These are phyloP conservation scores for Monilinia fructicola DNA, from an alignment of 2,329 filamentous ascomycete species.

Conservation along the genomic window DNA sequence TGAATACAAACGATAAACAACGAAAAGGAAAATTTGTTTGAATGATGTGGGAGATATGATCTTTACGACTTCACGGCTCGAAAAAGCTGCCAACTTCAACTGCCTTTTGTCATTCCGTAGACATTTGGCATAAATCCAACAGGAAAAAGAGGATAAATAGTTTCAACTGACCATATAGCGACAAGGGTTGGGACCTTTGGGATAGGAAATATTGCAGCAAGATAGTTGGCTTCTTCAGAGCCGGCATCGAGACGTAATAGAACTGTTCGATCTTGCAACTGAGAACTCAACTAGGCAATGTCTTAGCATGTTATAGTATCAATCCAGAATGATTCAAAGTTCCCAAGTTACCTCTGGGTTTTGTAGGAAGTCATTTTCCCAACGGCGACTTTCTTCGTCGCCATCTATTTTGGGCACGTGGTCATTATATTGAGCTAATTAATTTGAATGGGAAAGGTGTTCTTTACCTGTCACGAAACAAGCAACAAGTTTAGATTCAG, in stretches of 20 bases:
- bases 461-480: slow-evolving; percentile 76
- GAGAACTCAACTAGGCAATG: slow-evolving; percentile 50
- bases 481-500: slow-evolving; percentile 72
- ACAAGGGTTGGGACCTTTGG: slow-evolving; percentile 75
- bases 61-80: not conserved
- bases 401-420: slow-evolving; percentile 56
- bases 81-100: not conserved
- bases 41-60: not conserved
- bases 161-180: slow-evolving; percentile 63
- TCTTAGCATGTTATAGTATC: slow-evolving; percentile 22
- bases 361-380: slow-evolving; percentile 69
- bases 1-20: not conserved
- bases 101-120: not conserved
- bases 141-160: slow-evolving; percentile 8
- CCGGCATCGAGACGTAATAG: slow-evolving; percentile 68
- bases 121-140: not conserved
- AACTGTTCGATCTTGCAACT: slow-evolving; percentile 64
- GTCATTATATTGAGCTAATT: not conserved
- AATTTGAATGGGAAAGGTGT: not conserved
- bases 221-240: slow-evolving; percentile 76
- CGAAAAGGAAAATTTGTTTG: not conserved
- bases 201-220: slow-evolving; percentile 81
- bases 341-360: slow-evolving; percentile 54
- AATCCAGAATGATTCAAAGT: not conserved
- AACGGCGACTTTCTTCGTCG: slow-evolving; percentile 64